Conservation (phyloP, 176 grass and related monocot genomes). For the Raddia guianensis region DNA sequence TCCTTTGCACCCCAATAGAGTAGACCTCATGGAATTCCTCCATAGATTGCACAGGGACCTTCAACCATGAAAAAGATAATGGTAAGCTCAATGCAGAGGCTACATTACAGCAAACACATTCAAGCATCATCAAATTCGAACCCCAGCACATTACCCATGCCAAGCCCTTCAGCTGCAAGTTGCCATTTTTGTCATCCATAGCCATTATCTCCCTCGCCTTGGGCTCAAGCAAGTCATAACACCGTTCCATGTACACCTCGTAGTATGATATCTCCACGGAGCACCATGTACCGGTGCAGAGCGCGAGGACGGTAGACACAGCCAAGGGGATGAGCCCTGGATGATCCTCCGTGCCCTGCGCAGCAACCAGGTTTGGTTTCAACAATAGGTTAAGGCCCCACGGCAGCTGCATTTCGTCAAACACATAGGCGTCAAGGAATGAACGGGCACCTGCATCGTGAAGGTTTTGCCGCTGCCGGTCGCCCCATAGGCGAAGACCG, state of each 20-base stretch:
- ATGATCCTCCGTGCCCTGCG: constrained; percentile 64
- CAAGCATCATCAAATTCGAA: neutral
- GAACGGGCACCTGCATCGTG: constrained; percentile 66
- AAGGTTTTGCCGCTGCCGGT: constrained; percentile 95
- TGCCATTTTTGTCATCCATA: constrained; percentile 78
- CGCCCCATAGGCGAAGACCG: constrained; percentile 79
- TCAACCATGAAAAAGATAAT: constrained; percentile 19
- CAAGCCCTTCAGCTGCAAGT: constrained; percentile 79
- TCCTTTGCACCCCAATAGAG: constrained; percentile 76
- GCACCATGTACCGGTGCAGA: constrained; percentile 58
- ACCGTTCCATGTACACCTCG: constrained; percentile 90
- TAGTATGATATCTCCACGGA: constrained; percentile 76
- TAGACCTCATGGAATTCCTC: constrained; percentile 72
- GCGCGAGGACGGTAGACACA: constrained; percentile 56
- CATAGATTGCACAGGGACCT: constrained; percentile 74
- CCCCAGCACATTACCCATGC: constrained; percentile 60
- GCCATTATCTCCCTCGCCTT: constrained; percentile 87
- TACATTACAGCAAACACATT: constrained; percentile 10
- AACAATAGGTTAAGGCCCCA: neutral
- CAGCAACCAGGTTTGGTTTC: neutral
- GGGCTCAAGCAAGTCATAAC: constrained; percentile 87
- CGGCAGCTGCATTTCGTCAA: constrained; percentile 13
- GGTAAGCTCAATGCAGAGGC: constrained; percentile 21
- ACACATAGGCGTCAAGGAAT: neutral
- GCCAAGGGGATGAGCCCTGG: constrained; percentile 74